Evolutionary conservation across 2,329 filamentous ascomycete species (phyloP), one percentile per base, ranked within the genome.

Genomic region (Fusarium sp.): DNA sequence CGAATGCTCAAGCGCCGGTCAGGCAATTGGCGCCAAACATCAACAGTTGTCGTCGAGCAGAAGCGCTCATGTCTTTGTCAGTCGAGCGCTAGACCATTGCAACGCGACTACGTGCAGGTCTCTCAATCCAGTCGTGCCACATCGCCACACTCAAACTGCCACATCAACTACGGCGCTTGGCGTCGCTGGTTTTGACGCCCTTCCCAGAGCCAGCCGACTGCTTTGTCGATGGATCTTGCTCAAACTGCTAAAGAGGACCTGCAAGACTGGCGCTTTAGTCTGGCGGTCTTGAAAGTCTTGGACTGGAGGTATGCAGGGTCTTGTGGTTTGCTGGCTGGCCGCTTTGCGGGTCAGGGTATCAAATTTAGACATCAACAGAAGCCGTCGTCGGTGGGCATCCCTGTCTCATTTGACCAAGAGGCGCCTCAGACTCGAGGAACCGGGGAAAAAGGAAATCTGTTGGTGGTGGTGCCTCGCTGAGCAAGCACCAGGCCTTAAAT

Each of bases 321-420:
- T 23, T 27, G 56, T 67, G 66, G 67, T 71, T 68, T 67, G 66
- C 52, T 62, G 35, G 50, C 56, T 37, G 35, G 43, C 37, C 39
- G 27, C 37, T 58, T 18, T 48, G 76, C 66, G 60, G 48, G 50
- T 67, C 56, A 56, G 66, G 70, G 64, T 61, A 68, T 70, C 75
- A 75, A 76, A 71, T 70, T 56, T 67, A 64, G 45, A 57, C 71
- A 62, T 71, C 66, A 64, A 67, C 59, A 70, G 66, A 68, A 64
- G 67, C 71, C 54, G 54, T 72, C 67, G 67, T 70, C 74, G 72
- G 66, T 56, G 64, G 8, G 35, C 48, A 73, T 77, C 76, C 76
- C 64, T 77, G 76, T 70, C 70, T 76, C 73, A 78, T 78, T 78
- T 78, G 63, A 74, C 56, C 58, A 64, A 74, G 63, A 75, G 66